Evolutionary conservation across 768 basidiomycete genomes (phyloP).

Genomic region (Calocybe cyanea): DNA sequence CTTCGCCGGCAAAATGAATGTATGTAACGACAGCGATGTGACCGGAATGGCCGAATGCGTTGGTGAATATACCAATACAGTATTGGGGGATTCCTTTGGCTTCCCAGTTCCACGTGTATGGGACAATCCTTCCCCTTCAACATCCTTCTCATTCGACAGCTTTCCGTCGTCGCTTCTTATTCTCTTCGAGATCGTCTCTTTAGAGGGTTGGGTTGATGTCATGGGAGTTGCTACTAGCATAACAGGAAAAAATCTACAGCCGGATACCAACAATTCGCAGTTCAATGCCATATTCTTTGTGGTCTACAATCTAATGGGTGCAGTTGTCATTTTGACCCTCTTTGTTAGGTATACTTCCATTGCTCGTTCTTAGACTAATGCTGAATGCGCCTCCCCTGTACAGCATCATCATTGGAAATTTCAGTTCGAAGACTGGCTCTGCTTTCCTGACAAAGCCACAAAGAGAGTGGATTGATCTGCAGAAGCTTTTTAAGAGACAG

Average conservation of each 20-base stretch:
- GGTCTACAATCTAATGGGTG: conserved; percentile 88
- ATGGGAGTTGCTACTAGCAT: conserved; percentile 80
- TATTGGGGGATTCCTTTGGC: conserved; percentile 57
- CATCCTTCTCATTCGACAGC: conserved; percentile 84
- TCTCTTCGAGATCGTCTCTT: conserved; percentile 92
- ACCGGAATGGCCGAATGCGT: conserved; percentile 62
- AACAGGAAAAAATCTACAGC: conserved; percentile 65
- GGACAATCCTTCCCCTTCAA: conserved; percentile 80
- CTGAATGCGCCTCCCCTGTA: conserved; percentile 3
- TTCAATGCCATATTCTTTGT: conserved; percentile 89
- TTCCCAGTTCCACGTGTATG: conserved; percentile 85
- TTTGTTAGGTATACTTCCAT: conserved; percentile 70
- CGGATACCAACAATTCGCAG: conserved; percentile 66
- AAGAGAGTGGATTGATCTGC: conserved; percentile 90
- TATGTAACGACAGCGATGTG: conserved; percentile 70
- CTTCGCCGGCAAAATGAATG: conserved; percentile 80
- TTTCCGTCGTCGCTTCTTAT: conserved; percentile 84
- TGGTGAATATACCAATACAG: conserved; percentile 66
- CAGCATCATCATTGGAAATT: conserved; percentile 95
- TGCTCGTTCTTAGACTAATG: neutral
- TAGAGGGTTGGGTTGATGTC: conserved; percentile 97
- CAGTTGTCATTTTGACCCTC: conserved; percentile 82
- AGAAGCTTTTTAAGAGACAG: conserved; percentile 84
- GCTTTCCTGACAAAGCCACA: conserved; percentile 86
- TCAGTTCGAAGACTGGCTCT: conserved; percentile 80